These are phyloP conservation scores for Penicillium goetzii DNA, from an alignment of 495 filamentous ascomycete genomes.

Conservation along the genomic window DNA sequence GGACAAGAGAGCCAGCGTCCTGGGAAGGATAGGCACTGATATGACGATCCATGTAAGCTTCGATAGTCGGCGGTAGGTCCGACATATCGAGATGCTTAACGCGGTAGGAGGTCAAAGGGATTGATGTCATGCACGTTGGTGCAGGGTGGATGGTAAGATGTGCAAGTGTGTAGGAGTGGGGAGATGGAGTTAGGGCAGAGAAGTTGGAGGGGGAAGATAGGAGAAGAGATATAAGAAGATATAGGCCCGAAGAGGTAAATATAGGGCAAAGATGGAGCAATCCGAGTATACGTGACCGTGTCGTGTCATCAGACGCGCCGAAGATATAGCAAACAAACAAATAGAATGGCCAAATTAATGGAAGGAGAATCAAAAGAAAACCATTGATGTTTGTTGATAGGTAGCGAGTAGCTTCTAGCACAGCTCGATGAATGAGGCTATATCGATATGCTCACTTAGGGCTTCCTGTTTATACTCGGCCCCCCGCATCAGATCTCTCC, in stretches of 20 bases:
- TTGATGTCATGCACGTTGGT: too few species aligned
- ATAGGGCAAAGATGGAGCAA: background rate
- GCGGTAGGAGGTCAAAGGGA: too few species aligned
- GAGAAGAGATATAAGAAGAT: too few species aligned
- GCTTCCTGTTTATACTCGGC: background rate
- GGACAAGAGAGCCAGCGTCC: background rate
- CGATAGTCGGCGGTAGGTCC: too few species aligned
- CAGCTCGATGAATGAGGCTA: background rate
- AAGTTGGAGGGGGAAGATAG: too few species aligned
- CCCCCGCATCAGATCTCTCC: background rate
- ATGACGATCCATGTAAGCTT: too few species aligned
- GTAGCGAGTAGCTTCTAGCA: background rate
- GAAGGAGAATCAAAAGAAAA: background rate
- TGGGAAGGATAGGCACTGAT: too few species aligned
- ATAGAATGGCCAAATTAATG: background rate
- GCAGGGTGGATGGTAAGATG: too few species aligned
- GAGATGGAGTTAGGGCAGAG: too few species aligned
- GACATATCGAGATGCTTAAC: too few species aligned
- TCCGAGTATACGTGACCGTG: background rate
- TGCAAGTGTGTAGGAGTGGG: too few species aligned
- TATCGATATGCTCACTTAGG: background rate
- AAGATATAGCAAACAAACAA: background rate
- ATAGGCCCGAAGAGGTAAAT: background rate
- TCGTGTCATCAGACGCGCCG: background rate
- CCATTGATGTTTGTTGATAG: too few species aligned